These are phyloP conservation scores for Trichoderma reesei DNA, from an alignment of 495 filamentous ascomycete species.

Conservation along the genomic window DNA sequence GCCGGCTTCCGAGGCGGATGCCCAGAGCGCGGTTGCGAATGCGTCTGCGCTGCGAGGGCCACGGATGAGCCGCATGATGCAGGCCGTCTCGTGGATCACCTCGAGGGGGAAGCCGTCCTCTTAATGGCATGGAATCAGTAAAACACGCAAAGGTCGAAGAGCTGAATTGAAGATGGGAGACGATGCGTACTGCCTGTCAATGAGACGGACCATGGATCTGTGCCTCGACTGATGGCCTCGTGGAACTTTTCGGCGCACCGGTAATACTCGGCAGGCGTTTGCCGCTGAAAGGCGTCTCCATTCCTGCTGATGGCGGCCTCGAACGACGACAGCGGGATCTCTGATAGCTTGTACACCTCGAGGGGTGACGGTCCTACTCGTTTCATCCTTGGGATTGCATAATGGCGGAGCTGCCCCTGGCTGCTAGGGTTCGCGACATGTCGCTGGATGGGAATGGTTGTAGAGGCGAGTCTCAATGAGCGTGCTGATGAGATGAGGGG, in stretches of 20 bases:
- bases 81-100: conserved; percentile 3
- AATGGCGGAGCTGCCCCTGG: background rate
- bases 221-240: background rate
- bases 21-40: conserved; percentile 9
- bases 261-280: background rate
- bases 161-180: too few relatives aligned
- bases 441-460: background rate
- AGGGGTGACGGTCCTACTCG: background rate
- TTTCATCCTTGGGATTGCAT: conserved; percentile 2
- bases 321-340: background rate
- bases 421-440: background rate
- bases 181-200: background rate
- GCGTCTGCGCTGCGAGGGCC: background rate
- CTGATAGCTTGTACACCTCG: background rate
- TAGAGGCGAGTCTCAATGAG: background rate
- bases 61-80: background rate
- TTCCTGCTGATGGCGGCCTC: background rate
- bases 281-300: background rate
- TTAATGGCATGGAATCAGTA: background rate
- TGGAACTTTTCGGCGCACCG: background rate
- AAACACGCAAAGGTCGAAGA: background rate
- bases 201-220: background rate
- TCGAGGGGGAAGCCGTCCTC: background rate
- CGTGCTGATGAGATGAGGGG: background rate
- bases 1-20: conserved; percentile 4